Percentiles rank a stretch among this genome's conserved stretches.
Conservation (phyloP, 1,284 basidiomycete genomes). For the Trichosporon asahii region DNA sequence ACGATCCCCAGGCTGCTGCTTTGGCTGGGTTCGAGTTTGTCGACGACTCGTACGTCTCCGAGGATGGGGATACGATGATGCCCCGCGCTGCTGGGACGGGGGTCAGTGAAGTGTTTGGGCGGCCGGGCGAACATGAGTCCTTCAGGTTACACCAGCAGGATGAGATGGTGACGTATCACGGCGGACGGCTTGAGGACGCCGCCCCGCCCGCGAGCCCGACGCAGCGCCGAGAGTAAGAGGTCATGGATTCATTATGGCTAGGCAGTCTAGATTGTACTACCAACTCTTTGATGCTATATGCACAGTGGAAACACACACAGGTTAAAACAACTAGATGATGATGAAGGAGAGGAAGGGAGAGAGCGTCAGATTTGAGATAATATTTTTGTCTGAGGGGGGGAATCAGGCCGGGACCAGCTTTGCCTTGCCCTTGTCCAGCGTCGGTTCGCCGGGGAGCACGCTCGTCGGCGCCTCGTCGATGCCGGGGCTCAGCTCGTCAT, state of each 20-base stretch:
- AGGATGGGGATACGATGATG: conserved; percentile 4
- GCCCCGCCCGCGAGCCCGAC: conserved; percentile 16
- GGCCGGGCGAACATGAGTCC: conserved; percentile 8
- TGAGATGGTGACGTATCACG: conserved; percentile 51
- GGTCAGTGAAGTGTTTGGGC: conserved; percentile 26
- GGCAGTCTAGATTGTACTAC: background rate
- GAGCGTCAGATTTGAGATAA: background rate
- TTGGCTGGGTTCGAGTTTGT: conserved; percentile 18
- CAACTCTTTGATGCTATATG: background rate
- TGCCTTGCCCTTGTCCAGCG: background rate
- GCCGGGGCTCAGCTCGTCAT: conserved; percentile 3
- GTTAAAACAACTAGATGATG: background rate
- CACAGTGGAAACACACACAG: background rate
- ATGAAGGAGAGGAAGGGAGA: background rate
- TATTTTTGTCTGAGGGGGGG: too few species aligned
- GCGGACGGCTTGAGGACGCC: conserved; percentile 47
- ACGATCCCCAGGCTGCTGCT: conserved; percentile 8
- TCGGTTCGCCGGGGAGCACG: background rate
- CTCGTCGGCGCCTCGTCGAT: conserved; percentile 2
- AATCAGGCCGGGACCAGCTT: background rate
- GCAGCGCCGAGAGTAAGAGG: background rate
- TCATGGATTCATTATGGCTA: conserved; percentile 4
- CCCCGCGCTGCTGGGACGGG: background rate
- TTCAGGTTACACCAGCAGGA: conserved; percentile 45
- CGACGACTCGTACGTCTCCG: conserved; percentile 19